Evolutionary conservation across 495 filamentous ascomycete genomes (phyloP).

Genomic region (Aspergillus homomorphus): DNA sequence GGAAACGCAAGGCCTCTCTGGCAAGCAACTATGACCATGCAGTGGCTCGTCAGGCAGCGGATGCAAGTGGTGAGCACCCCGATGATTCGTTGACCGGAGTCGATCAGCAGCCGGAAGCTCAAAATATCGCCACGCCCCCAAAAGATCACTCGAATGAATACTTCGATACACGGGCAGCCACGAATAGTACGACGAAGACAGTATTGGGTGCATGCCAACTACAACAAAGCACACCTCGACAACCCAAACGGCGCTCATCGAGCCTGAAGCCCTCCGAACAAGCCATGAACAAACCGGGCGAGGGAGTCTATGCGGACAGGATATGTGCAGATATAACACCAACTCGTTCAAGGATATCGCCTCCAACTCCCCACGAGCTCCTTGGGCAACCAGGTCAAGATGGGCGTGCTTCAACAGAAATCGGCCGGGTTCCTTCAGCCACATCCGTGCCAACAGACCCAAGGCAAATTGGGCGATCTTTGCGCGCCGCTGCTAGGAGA

Average conservation of each 20-base stretch:
- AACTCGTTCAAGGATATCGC: neutral
- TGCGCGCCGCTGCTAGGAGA: conserved; percentile 41
- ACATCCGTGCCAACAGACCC: conserved; percentile 11
- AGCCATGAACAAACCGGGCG: conserved; percentile 4
- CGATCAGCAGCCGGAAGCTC: neutral
- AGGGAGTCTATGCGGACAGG: conserved; percentile 9
- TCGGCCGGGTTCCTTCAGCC: neutral
- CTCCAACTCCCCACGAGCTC: neutral
- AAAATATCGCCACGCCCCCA: neutral
- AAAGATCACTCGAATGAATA: neutral
- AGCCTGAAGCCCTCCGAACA: conserved; percentile 25
- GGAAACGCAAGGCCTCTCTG: conserved; percentile 33
- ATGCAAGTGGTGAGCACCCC: neutral
- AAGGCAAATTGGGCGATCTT: conserved; percentile 25
- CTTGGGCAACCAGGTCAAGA: neutral
- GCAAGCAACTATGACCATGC: conserved; percentile 14
- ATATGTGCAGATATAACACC: conserved; percentile 1
- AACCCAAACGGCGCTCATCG: conserved; percentile 41
- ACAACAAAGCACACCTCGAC: conserved; percentile 17
- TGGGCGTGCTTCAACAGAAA: neutral
- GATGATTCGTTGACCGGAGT: neutral
- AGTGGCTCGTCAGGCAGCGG: neutral
- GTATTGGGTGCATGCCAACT: conserved; percentile 11
- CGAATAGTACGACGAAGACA: neutral
- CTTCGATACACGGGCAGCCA: neutral